These are phyloP conservation scores for Achlya hypogyna DNA, from an alignment of 352 stramenopile species.

Conservation along the genomic window DNA sequence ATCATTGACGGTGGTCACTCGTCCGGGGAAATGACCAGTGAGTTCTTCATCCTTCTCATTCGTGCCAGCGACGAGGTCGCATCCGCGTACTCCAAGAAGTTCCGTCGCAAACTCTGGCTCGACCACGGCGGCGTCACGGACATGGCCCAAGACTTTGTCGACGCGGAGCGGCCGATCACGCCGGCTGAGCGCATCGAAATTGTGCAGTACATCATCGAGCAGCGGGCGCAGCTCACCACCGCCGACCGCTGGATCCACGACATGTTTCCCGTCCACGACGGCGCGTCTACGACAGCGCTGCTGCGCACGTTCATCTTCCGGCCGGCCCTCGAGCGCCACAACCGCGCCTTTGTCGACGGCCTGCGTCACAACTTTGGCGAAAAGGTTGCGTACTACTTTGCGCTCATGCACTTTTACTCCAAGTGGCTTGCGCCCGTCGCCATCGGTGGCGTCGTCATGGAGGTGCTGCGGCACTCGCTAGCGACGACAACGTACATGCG, in stretches of 20 bases:
- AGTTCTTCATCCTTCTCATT: constrained; percentile 69
- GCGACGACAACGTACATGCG: constrained; percentile 67
- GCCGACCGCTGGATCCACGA: constrained; percentile 64
- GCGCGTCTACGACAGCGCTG: constrained; percentile 50
- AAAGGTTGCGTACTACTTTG: constrained; percentile 83
- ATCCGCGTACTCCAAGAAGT: constrained; percentile 47
- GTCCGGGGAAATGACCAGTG: constrained; percentile 71
- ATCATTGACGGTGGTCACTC: constrained; percentile 78
- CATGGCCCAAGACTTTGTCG: constrained; percentile 61
- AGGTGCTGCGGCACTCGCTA: neutral
- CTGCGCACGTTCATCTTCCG: constrained; percentile 60
- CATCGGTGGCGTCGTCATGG: constrained; percentile 29
- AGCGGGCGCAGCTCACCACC: constrained; percentile 44
- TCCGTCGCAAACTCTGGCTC: constrained; percentile 57
- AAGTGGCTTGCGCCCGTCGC: constrained; percentile 60
- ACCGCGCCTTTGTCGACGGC: constrained; percentile 46
- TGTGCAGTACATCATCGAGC: constrained; percentile 76
- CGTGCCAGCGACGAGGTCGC: constrained; percentile 51
- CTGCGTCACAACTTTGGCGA: constrained; percentile 77
- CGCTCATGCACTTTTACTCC: constrained; percentile 81
- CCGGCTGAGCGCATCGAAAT: constrained; percentile 78
- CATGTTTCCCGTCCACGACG: constrained; percentile 79
- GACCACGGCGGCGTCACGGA: constrained; percentile 71
- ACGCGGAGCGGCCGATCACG: constrained; percentile 44
- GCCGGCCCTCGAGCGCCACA: constrained; percentile 38